Evolutionary conservation across 306 rosid species (phyloP).

Genomic region (Clitoria ternatea): DNA sequence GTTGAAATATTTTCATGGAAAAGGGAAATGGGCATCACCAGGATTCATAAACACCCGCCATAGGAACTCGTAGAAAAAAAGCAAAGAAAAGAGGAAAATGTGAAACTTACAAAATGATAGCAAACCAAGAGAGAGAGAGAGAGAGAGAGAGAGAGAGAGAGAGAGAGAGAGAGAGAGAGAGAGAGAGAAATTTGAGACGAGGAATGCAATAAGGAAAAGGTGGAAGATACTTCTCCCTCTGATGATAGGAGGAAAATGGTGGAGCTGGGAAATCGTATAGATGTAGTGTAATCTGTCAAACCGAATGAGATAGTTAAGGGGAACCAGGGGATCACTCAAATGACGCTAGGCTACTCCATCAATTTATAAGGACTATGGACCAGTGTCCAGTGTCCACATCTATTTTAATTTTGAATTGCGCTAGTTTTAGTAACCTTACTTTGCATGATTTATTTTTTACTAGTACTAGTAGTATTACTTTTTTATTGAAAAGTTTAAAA

Average conservation of each 20-base stretch:
- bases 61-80: neutral
- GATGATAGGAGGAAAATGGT: conserved; percentile 18
- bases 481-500: no score
- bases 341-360: neutral
- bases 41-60: neutral
- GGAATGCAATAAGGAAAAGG: conserved; percentile 2
- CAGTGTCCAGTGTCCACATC: no score
- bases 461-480: no score
- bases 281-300: conserved; percentile 1
- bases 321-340: neutral
- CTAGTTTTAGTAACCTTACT: no score
- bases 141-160: neutral
- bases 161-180: neutral
- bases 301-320: conserved; percentile 34
- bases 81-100: neutral
- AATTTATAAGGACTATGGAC: no score
- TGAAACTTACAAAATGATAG: conserved; percentile 28
- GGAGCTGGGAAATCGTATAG: conserved; percentile 16
- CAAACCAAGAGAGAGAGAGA: neutral
- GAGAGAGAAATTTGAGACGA: conserved; percentile 5
- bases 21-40: neutral
- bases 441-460: no score
- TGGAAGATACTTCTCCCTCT: neutral
- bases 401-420: no score
- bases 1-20: neutral